These are phyloP conservation scores for Saccharum officinarum DNA, from an alignment of 176 grass and related monocot species.

Conservation along the genomic window DNA sequence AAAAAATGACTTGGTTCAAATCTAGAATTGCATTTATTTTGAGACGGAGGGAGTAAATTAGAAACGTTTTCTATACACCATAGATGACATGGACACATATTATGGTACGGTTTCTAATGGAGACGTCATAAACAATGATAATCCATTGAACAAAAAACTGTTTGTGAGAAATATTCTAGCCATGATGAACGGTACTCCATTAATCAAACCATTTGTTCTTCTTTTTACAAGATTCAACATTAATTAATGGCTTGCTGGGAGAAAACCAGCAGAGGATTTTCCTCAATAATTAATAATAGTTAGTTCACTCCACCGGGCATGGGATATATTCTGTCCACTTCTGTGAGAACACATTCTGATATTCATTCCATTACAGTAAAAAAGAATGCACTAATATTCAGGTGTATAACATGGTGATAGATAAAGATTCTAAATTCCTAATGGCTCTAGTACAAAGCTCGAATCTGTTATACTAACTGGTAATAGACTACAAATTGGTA, in stretches of 20 bases:
- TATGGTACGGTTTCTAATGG: neutral
- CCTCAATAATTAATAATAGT: neutral
- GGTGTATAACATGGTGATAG: neutral
- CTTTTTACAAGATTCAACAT: neutral
- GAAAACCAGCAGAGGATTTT: neutral
- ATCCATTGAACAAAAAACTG: neutral
- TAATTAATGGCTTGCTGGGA: neutral
- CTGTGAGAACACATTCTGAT: neutral
- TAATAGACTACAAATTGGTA: neutral
- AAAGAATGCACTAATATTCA: neutral
- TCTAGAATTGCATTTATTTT: neutral
- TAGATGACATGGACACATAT: neutral
- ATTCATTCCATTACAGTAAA: neutral
- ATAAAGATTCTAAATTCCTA: neutral
- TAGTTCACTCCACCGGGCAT: neutral
- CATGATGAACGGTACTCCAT: neutral
- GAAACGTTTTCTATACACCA: neutral
- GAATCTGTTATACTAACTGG: neutral
- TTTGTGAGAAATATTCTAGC: neutral
- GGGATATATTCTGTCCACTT: neutral
- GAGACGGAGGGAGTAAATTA: neutral
- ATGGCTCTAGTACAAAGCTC: neutral
- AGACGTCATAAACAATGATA: neutral
- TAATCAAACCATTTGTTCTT: neutral
- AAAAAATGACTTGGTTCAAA: neutral